Conservation (phyloP, 768 basidiomycete species). For the Pilatotrama ljubarskyi region DNA sequence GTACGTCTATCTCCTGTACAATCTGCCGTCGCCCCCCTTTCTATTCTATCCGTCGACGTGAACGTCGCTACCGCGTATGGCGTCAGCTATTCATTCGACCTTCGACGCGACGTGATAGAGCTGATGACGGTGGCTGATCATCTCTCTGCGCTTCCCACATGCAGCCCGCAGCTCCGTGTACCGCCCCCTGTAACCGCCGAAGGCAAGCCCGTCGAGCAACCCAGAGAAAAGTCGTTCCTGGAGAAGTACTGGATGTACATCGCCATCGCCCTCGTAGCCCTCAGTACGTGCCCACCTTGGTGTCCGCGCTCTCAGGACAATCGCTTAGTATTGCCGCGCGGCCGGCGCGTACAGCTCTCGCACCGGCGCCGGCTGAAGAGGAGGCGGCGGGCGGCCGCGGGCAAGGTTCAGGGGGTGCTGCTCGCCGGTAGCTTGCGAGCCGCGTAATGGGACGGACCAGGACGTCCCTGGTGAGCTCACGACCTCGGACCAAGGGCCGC, state of each 20-base stretch:
- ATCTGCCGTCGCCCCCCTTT: not conserved
- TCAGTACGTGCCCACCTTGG: slow-evolving; percentile 39
- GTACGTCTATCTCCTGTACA: slow-evolving; percentile 39
- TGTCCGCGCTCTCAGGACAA: not conserved
- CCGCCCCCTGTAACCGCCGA: slow-evolving; percentile 68
- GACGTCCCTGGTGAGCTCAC: not conserved
- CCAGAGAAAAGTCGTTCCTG: slow-evolving; percentile 74
- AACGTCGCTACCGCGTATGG: not conserved
- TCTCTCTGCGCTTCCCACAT: not conserved
- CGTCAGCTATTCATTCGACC: not conserved
- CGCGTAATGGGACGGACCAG: not conserved
- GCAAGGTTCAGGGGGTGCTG: slow-evolving; percentile 10
- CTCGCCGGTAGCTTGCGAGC: slow-evolving; percentile 5
- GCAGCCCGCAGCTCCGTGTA: slow-evolving; percentile 65
- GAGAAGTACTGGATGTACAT: slow-evolving; percentile 94
- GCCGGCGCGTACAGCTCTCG: slow-evolving; percentile 2
- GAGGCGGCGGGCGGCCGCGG: slow-evolving; percentile 15
- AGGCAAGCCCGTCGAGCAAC: slow-evolving; percentile 60
- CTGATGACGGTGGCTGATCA: slow-evolving; percentile 8
- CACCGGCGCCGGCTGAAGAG: slow-evolving; percentile 19
- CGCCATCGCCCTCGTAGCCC: slow-evolving; percentile 55
- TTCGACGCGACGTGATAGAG: not conserved
- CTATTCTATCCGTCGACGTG: not conserved
- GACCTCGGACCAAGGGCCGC: too few species aligned
- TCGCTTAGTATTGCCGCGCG: not conserved